Evolutionary conservation across 805 yeast genomes (phyloP).

Genomic region (Nematodospora valgi): DNA sequence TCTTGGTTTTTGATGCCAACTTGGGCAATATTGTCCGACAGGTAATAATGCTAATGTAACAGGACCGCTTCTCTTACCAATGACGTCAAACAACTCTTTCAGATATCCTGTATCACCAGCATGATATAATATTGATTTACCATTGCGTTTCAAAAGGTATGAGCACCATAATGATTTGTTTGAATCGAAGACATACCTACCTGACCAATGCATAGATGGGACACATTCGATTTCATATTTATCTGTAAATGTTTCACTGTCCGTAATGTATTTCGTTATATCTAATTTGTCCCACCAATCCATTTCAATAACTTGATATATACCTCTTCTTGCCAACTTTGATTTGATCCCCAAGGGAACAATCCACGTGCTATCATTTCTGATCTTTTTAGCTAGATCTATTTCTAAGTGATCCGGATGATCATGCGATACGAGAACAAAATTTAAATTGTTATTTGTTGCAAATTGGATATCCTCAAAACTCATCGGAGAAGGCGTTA

Average conservation of each 20-base stretch:
- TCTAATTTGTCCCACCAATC: slow-evolving; percentile 81
- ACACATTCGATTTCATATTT: slow-evolving; percentile 79
- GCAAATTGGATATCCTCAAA: slow-evolving; percentile 50
- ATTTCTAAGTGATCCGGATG: slow-evolving; percentile 93
- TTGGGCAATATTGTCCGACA: slow-evolving; percentile 92
- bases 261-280: slow-evolving; percentile 40
- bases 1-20: slow-evolving; percentile 89
- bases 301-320: slow-evolving; percentile 66
- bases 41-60: slow-evolving; percentile 69
- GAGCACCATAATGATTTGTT: slow-evolving; percentile 89
- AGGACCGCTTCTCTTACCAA: slow-evolving; percentile 61
- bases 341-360: slow-evolving; percentile 78
- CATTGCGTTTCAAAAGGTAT: slow-evolving; percentile 63
- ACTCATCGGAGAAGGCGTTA: slow-evolving; percentile 71
- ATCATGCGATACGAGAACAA: slow-evolving; percentile 82
- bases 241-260: slow-evolving; percentile 33
- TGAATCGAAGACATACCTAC: slow-evolving; percentile 75
- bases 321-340: slow-evolving; percentile 56
- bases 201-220: slow-evolving; percentile 98
- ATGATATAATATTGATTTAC: slow-evolving; percentile 74
- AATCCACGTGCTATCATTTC: slow-evolving; percentile 70
- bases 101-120: slow-evolving; percentile 95
- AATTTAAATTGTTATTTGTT: slow-evolving; percentile 57
- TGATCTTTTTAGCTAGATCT: slow-evolving; percentile 47
- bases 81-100: slow-evolving; percentile 64